Base-by-base conservation (phyloP, 2,329 filamentous ascomycete species). In the Colletotrichum siamense region DNA sequence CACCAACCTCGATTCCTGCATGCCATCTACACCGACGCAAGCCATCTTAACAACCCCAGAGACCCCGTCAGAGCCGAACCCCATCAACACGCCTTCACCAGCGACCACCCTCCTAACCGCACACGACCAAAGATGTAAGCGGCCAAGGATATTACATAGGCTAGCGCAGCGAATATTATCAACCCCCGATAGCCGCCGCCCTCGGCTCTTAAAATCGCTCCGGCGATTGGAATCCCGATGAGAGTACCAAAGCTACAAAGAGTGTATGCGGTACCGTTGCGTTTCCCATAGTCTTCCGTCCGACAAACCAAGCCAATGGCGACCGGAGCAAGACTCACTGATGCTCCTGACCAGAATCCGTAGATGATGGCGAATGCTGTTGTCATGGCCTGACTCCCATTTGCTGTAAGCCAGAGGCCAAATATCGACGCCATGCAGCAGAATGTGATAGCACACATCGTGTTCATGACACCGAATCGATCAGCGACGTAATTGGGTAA, bases 331-430 rank as follows among this genome's bases (percentile, higher is more conserved):
- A 95, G 82, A 8, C 89, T 91, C 79, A 95, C 94, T 71, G 94
- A 94, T 49, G 89, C 91, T 0, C 94, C 94, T n/a, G 90, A 93
- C 15, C 90, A 92, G 80, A 95, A 94, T 0, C 94, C 94, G 81
- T 95, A 95, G 2, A 94, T 80, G 1, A 93, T 82, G 0, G 90
- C 87, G 79, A 94, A 95, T 2, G 91, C 86, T 70, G 94, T 87
- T 1, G 92, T 86, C 39, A 92, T 82, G 0, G 88, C 82, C 44
- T 87, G 83, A 12, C 92, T 85, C 0, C 59, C 59, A 1, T 32
- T n/a, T 13, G 59, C 59, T n/a, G 59, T 62, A 32, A 62, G 28
- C 59, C 59, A 62, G 28, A 62, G 28, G 16, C 59, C 16, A n/a
- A 62, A 34, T 18, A 62, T 62, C 15, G 30, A n/a, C 1, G 26